Evolutionary conservation across 768 basidiomycete species (phyloP), one percentile per base, ranked within the genome.

Genomic region (Mycena albidolilacea): DNA sequence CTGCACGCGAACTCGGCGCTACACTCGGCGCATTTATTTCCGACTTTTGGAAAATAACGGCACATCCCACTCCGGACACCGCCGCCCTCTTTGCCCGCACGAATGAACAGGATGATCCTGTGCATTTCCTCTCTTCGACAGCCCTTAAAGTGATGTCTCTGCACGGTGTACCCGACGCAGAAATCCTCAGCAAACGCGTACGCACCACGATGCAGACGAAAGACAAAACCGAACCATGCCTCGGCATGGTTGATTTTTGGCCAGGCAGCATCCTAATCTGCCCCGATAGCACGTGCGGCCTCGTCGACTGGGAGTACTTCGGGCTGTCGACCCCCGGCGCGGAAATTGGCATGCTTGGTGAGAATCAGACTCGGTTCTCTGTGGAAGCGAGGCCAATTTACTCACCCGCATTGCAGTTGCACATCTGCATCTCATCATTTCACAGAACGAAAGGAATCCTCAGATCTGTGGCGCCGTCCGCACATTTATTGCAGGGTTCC

Each of bases 271-370:
- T 83, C n/a, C 72, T 83, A 46, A 75, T 83, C 41, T 70, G 77
- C 21, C 59, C 55, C 12, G 70, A 72, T 44, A 74, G 69, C 30
- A 68, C 67, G n/a, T 77, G 70, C 50, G 78, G 81, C 8, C 76
- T 83, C 58, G 76, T 83, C 17, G 81, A 82, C 59, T 82, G 81
- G 82, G 82, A 82, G 60, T 80, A 83, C 70, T 83, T 83, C 67
- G 80, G 82, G 44, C 66, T 72, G 39, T 80, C 81, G 11, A 76
- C 78, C 52, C 77, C 80, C 7, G 73, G 76, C 5, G 78, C 79
- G 23, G 82, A 83, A 72, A 63, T 81, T 43, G 82, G 81, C n/a
- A 81, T 82, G 79, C 78, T 82, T 64, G 64, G 82, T 82, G 62
- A 78, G 81, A 77, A 23, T 39, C 41, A 39, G 41, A 21, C 21